Evolutionary conservation across 1,284 basidiomycete species (phyloP).

Genomic region (Trametes versicolor): DNA sequence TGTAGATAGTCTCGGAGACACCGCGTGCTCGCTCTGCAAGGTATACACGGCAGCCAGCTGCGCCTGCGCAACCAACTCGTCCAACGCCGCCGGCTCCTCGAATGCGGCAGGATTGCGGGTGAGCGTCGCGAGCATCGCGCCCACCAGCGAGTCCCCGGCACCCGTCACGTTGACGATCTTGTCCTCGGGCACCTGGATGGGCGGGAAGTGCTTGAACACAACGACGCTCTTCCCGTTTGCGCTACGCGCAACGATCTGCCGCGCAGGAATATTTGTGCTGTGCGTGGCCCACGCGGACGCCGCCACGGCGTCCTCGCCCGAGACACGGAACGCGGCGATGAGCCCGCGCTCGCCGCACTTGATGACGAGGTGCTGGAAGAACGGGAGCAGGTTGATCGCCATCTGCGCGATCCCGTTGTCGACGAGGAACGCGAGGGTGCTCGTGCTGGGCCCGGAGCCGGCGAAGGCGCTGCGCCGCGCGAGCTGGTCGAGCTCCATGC

Average conservation of each 20-base stretch:
- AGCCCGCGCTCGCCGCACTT: constrained; percentile 83
- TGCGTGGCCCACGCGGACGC: constrained; percentile 58
- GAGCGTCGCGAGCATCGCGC: constrained; percentile 72
- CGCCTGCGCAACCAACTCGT: constrained; percentile 56
- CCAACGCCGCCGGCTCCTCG: constrained; percentile 53
- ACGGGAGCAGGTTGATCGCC: constrained; percentile 82
- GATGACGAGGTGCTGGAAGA: constrained; percentile 83
- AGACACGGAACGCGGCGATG: constrained; percentile 67
- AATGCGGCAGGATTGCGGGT: constrained; percentile 56
- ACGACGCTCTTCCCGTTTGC: constrained; percentile 55
- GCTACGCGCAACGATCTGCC: constrained; percentile 64
- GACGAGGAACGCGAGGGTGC: constrained; percentile 70
- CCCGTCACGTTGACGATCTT: constrained; percentile 83
- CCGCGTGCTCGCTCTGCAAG: constrained; percentile 67
- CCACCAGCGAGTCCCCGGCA: constrained; percentile 90
- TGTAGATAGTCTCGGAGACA: constrained; percentile 67
- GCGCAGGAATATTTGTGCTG: constrained; percentile 55
- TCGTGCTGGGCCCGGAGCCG: constrained; percentile 50
- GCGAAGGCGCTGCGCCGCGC: constrained; percentile 53
- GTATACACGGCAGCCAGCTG: constrained; percentile 75
- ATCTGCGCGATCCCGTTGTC: constrained; percentile 79
- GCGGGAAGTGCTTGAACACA: constrained; percentile 78
- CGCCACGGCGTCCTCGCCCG: constrained; percentile 49
- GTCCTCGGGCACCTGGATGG: constrained; percentile 55
- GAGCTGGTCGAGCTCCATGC: constrained; percentile 69